phyloP scores from a whole-genome alignment of 768 basidiomycete species.

The Chalciporus pseudorubinellus region DNA sequence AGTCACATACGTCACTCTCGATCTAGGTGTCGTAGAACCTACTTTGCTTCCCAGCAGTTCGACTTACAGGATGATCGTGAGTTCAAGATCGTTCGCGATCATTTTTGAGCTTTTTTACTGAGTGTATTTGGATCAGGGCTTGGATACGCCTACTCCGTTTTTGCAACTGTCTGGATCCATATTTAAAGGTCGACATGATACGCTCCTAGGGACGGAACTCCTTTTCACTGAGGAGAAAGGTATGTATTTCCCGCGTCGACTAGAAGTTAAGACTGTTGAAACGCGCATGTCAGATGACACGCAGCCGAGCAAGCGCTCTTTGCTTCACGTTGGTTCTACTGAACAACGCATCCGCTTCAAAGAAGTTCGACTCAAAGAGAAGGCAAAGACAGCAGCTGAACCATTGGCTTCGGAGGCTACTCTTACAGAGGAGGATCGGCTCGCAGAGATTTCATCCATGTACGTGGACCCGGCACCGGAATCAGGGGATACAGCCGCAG shows the following conservation, averaged over 20 bases:
- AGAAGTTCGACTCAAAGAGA: slow-evolving; percentile 56
- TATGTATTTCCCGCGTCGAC: slow-evolving; percentile 18
- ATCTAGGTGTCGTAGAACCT: slow-evolving; percentile 69
- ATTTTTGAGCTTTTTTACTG: neutral
- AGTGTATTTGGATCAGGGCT: slow-evolving; percentile 44
- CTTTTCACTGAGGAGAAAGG: slow-evolving; percentile 71
- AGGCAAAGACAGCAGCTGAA: slow-evolving; percentile 32
- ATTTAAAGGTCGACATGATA: slow-evolving; percentile 66
- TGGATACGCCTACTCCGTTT: slow-evolving; percentile 76
- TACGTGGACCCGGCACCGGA: slow-evolving; percentile 15
- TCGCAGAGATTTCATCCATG: slow-evolving; percentile 20
- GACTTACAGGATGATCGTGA: slow-evolving; percentile 70
- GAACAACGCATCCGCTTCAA: slow-evolving; percentile 71
- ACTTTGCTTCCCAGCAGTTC: slow-evolving; percentile 71
- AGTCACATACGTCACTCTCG: slow-evolving; percentile 68
- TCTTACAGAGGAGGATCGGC: slow-evolving; percentile 5
- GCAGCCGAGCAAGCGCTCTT: slow-evolving; percentile 48
- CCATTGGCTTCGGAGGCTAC: slow-evolving; percentile 3
- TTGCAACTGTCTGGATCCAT: slow-evolving; percentile 75
- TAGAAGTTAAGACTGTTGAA: neutral
- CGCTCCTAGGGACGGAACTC: slow-evolving; percentile 71
- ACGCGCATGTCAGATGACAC: slow-evolving; percentile 35
- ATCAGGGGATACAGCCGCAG: neutral
- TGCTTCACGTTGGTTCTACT: slow-evolving; percentile 58
- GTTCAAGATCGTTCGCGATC: slow-evolving; percentile 17